Evolutionary conservation across 331 rosid genomes (phyloP), one percentile per base, ranked within the genome.

Genomic region (Pyrus hybrid): DNA sequence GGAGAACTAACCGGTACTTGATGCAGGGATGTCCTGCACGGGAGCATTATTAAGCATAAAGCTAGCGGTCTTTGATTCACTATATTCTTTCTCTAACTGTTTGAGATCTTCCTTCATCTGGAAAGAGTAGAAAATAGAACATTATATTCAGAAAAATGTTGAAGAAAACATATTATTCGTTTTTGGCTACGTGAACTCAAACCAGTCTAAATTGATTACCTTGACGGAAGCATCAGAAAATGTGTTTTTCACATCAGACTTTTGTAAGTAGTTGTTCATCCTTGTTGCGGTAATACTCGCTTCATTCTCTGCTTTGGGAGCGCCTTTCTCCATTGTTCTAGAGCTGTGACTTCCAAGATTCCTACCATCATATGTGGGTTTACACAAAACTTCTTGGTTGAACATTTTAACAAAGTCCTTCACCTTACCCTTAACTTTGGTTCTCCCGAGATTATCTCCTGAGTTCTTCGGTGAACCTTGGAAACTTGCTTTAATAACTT

Each of bases 341-440:
- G 84, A 62, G 82, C 78, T 81, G 58, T 30, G 85, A 58, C 73
- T 74, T 63, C 77, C 90, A 61, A 84, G 85, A 68, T 77, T 78
- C 37, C 69, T 14, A 35, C 76, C 82, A 51, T 72, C 81, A 64
- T 29, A 64, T 72, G 58, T 74, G 73, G 88, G 83, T 69, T 85
- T 85, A 49, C 85, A 68, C 12, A 70, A 63, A 65, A 83, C 56
- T 56, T 88, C 97, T 79, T 89, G 93, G 92, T 82, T 87, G 90
- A 95, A 95, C 72, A 92, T 83, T 82, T 86, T 91, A 56, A 89
- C 93, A 29, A 95, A 91, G 49, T 90, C 99, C 76, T 84, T 88
- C 65, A 95, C 95, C 76, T 80, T 90, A 73, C 96, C 97, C 77
- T 80, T 85, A 22, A 61, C 90, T 71, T 61, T 79, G 78, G 80